A percentile compares a stretch with the other conserved stretches of the same genome.
Evolutionary conservation across 2,329 filamentous ascomycete genomes (phyloP).

Genomic region (Cadophora sp.): DNA sequence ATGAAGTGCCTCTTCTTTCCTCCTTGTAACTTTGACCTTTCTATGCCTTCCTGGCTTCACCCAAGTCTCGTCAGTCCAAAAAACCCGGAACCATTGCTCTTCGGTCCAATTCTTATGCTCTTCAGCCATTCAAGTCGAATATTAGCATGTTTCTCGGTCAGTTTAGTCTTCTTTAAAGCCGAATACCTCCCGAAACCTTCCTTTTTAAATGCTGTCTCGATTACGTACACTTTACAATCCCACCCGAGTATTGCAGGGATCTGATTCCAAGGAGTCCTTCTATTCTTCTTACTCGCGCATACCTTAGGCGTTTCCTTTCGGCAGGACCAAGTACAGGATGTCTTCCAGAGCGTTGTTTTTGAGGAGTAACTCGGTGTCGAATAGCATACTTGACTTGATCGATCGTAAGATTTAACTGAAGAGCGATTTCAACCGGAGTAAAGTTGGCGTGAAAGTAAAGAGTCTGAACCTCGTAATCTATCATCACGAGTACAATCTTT

Average conservation of each 20-base stretch:
- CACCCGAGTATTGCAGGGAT: constrained; percentile 29
- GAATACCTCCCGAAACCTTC: constrained; percentile 26
- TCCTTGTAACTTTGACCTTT: constrained; percentile 12
- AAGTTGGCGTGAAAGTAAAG: constrained; percentile 27
- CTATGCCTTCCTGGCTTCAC: constrained; percentile 25
- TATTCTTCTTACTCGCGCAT: constrained; percentile 26
- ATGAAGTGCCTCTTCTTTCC: neutral
- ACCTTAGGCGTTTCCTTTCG: constrained; percentile 30
- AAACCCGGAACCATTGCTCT: constrained; percentile 19
- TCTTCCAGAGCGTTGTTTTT: constrained; percentile 21
- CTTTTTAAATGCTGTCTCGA: no score
- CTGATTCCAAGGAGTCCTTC: constrained; percentile 20
- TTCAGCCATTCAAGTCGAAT: constrained; percentile 10
- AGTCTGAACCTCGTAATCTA: constrained; percentile 27
- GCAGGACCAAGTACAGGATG: constrained; percentile 22
- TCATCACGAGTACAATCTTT: constrained; percentile 23
- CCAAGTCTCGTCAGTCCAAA: constrained; percentile 27
- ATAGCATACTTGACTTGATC: constrained; percentile 29
- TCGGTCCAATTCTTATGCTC: constrained; percentile 20
- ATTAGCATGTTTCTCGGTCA: constrained; percentile 16
- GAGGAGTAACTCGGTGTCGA: constrained; percentile 26
- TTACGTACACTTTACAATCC: constrained; percentile 21
- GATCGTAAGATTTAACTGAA: constrained; percentile 23
- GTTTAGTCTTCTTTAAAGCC: constrained; percentile 22
- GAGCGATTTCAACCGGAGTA: constrained; percentile 23